Percentiles rank a stretch among this genome's conserved stretches.
These are phyloP conservation scores for Prosopis cineraria DNA, from an alignment of 306 rosid species.

Conservation along the genomic window DNA sequence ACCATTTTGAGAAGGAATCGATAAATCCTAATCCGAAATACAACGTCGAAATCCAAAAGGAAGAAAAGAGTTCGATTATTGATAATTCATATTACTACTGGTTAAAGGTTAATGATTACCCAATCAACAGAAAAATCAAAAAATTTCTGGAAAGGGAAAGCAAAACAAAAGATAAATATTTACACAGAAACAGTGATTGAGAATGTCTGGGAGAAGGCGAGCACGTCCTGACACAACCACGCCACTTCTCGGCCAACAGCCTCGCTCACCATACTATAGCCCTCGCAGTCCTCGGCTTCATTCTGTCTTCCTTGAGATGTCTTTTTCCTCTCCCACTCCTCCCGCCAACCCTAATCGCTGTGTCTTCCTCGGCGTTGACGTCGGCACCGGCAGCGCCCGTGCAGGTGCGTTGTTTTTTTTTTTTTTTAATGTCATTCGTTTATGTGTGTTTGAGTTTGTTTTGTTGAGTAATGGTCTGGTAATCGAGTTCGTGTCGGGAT, in stretches of 20 bases:
- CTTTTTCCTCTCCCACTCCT: conserved; percentile 29
- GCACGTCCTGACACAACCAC: conserved; percentile 32
- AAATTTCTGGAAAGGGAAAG: neutral
- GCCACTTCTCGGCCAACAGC: conserved; percentile 41
- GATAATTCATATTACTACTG: neutral
- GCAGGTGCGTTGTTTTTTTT: conserved; percentile 58
- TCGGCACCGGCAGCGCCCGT: conserved; percentile 95
- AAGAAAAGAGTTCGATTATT: neutral
- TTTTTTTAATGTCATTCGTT: neutral
- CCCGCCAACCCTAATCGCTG: conserved; percentile 40
- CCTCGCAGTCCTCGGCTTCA: neutral
- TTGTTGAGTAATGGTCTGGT: neutral
- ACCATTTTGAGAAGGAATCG: neutral
- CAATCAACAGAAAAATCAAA: neutral
- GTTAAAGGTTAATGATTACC: neutral
- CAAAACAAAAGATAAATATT: neutral
- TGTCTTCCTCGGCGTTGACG: conserved; percentile 88
- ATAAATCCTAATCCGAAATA: neutral
- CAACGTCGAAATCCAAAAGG: neutral
- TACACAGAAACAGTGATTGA: neutral
- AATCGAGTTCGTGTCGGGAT: neutral
- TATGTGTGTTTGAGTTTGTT: neutral
- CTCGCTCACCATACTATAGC: conserved; percentile 22
- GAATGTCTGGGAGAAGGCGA: conserved; percentile 42
- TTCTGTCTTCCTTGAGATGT: conserved; percentile 53